Conservation (phyloP, 2,329 filamentous ascomycete genomes). For the Botrytis elliptica region DNA sequence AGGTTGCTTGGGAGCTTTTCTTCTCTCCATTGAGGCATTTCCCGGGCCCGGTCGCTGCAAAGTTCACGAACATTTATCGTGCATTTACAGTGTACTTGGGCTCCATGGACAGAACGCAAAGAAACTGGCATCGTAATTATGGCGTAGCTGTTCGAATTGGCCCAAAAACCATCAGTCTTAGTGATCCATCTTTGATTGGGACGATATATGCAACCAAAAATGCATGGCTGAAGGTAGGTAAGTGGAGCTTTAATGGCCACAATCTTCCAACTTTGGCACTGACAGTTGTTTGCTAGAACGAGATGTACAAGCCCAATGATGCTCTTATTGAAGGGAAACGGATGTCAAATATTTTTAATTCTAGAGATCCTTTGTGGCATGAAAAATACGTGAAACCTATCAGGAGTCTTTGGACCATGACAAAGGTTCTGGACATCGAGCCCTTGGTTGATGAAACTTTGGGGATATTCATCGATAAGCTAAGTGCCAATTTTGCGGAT, state of each 20-base stretch:
- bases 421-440: neutral
- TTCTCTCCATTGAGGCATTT: neutral
- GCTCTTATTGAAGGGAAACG: neutral
- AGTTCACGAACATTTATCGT: conserved; percentile 1
- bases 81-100: neutral
- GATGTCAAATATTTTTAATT: neutral
- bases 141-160: conserved; percentile 10
- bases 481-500: neutral
- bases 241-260: neutral
- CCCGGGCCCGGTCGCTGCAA: neutral
- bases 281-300: neutral
- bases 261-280: neutral
- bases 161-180: conserved; percentile 40
- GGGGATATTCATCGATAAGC: neutral
- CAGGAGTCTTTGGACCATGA: conserved; percentile 14
- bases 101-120: neutral
- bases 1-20: neutral
- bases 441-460: conserved; percentile 1
- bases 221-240: conserved; percentile 29
- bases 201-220: conserved; percentile 45
- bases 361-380: neutral
- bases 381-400: conserved; percentile 1
- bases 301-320: conserved; percentile 7
- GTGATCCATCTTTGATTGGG: conserved; percentile 40
- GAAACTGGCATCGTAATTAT: conserved; percentile 14